phyloP scores from a whole-genome alignment of 768 basidiomycete genomes.

The Boletus pseudopeckii region DNA sequence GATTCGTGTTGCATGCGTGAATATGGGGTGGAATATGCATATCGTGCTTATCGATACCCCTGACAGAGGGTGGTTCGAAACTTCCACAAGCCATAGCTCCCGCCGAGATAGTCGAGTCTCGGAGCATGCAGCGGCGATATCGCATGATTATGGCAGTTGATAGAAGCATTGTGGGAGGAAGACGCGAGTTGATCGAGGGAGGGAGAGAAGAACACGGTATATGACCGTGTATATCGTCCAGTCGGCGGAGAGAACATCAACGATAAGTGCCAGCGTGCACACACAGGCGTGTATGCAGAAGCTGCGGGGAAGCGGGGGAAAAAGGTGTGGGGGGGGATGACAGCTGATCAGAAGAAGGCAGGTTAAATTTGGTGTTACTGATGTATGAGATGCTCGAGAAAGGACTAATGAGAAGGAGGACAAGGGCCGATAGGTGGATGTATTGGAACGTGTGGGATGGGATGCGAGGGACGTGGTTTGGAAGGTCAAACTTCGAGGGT shows the following conservation, averaged over 20 bases:
- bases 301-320: constrained; percentile 25
- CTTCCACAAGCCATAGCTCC: constrained; percentile 9
- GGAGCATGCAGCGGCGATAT: constrained; percentile 15
- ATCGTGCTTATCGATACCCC: constrained; percentile 4
- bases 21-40: neutral
- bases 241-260: constrained; percentile 4
- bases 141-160: constrained; percentile 18
- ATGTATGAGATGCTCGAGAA: constrained; percentile 3
- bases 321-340: constrained; percentile 16
- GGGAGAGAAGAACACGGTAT: constrained; percentile 3
- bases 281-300: constrained; percentile 1
- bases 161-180: constrained; percentile 25
- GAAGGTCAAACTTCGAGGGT: neutral
- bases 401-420: constrained; percentile 1
- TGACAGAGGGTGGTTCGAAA: neutral
- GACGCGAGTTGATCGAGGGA: constrained; percentile 13
- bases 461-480: no score
- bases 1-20: neutral
- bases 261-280: neutral
- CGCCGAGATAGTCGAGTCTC: constrained; percentile 3
- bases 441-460: constrained; percentile 3
- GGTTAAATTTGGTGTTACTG: constrained; percentile 2
- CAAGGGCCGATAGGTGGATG: neutral
- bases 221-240: constrained; percentile 7
- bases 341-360: constrained; percentile 2